These are phyloP conservation scores for Calonectria fujianensis DNA, from an alignment of 2,329 filamentous ascomycete genomes.

Conservation along the genomic window DNA sequence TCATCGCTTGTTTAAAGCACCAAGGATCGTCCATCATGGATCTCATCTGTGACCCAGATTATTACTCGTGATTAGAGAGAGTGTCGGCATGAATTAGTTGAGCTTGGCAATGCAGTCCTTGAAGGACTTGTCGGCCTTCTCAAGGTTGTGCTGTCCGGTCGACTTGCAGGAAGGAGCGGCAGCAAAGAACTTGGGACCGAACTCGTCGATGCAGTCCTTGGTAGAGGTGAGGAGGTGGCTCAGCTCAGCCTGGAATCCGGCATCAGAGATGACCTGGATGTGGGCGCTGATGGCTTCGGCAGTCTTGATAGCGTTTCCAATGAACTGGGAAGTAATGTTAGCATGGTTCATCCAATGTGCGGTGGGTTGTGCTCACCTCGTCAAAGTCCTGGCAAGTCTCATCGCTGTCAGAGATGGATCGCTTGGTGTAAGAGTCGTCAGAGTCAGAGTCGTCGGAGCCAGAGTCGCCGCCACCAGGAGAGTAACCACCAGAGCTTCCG, in stretches of 20 bases:
- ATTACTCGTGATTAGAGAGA: neutral
- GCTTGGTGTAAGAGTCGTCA: constrained; percentile 9
- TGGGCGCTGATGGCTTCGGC: constrained; percentile 18
- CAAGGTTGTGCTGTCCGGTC: constrained; percentile 9
- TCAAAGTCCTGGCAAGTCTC: constrained; percentile 17
- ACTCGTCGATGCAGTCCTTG: constrained; percentile 25
- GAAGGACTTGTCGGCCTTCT: constrained; percentile 5
- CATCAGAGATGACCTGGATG: constrained; percentile 2
- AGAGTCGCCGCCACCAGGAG: neutral
- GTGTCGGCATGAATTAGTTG: neutral
- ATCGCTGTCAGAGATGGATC: neutral
- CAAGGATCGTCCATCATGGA: neutral
- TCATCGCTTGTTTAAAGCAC: neutral
- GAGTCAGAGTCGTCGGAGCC: neutral
- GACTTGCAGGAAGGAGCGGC: constrained; percentile 17
- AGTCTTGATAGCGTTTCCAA: constrained; percentile 23
- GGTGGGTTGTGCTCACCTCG: neutral
- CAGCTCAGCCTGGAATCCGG: constrained; percentile 3
- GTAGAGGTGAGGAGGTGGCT: constrained; percentile 7
- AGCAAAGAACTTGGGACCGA: constrained; percentile 17
- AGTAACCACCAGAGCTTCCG: constrained; percentile 8
- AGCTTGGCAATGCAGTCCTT: constrained; percentile 13
- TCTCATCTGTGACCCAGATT: neutral
- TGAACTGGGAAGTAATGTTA: constrained; percentile 18
- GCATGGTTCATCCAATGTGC: neutral